phyloP scores from a whole-genome alignment of 1,284 basidiomycete species.

The Heliocybe sulcata region DNA sequence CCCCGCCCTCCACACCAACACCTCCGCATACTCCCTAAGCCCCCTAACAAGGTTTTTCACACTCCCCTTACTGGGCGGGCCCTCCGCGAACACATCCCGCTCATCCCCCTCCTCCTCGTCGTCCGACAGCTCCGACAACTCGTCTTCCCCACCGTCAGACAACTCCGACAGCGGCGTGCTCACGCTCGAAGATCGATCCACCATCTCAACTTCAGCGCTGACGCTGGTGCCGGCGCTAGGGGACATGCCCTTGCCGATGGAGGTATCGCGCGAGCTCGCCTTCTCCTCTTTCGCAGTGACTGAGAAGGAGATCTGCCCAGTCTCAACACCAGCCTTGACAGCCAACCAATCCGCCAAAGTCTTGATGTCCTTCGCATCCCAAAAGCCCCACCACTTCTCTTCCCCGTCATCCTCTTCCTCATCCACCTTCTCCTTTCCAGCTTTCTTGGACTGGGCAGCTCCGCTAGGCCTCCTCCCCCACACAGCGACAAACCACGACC shows the following conservation, averaged over 20 bases:
- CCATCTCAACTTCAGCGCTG: background rate
- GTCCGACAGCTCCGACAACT: slow-evolving; percentile 16
- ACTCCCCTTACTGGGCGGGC: slow-evolving; percentile 15
- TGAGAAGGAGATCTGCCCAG: slow-evolving; percentile 9
- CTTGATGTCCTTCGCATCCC: slow-evolving; percentile 51
- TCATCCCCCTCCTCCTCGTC: slow-evolving; percentile 5
- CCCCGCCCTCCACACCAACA: slow-evolving; percentile 26
- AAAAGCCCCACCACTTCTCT: slow-evolving; percentile 67
- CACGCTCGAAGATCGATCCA: slow-evolving; percentile 4
- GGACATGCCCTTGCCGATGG: background rate
- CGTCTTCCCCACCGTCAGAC: slow-evolving; percentile 13
- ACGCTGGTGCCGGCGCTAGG: background rate
- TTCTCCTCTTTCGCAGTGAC: background rate
- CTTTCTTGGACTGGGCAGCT: slow-evolving; percentile 15
- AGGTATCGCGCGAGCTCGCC: background rate
- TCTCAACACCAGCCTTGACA: slow-evolving; percentile 38
- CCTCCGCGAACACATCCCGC: slow-evolving; percentile 7
- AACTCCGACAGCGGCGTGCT: slow-evolving; percentile 3
- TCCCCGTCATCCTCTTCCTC: slow-evolving; percentile 24
- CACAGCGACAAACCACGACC: slow-evolving; percentile 70
- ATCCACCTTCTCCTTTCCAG: slow-evolving; percentile 16
- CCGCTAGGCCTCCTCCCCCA: slow-evolving; percentile 50
- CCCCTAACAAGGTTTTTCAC: slow-evolving; percentile 19
- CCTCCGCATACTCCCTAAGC: slow-evolving; percentile 23
- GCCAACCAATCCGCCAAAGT: slow-evolving; percentile 62